phyloP scores from a whole-genome alignment of 345 rosid genomes.

The Trapa bicornis region DNA sequence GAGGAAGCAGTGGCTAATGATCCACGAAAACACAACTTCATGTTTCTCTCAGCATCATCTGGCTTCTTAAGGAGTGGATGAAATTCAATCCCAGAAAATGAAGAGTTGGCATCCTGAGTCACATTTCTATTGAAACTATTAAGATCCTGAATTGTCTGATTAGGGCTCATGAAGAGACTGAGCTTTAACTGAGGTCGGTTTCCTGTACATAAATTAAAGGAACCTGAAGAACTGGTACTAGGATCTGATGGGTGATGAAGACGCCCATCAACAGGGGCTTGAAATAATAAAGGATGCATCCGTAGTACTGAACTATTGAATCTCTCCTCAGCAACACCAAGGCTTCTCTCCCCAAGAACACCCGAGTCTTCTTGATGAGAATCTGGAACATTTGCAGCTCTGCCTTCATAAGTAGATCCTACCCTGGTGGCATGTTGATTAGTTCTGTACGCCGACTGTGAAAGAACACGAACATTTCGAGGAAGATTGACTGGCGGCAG shows the following conservation, averaged over 20 bases:
- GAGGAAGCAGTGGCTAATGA: conserved; percentile 15
- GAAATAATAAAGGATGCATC: conserved; percentile 89
- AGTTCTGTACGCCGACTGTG: conserved; percentile 48
- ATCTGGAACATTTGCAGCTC: conserved; percentile 19
- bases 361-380: conserved; percentile 27
- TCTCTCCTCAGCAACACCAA: conserved; percentile 28
- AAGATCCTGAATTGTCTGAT: conserved; percentile 25
- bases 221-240: conserved; percentile 26
- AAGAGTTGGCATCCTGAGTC: conserved; percentile 29
- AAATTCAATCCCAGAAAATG: conserved; percentile 46
- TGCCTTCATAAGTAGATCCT: not conserved
- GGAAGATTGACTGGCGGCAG: conserved; percentile 94
- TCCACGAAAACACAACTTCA: not conserved
- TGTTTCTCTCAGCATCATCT: conserved; percentile 27
- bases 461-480: conserved; percentile 67
- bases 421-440: conserved; percentile 12
- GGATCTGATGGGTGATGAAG: conserved; percentile 36
- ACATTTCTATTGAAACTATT: conserved; percentile 25
- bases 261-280: conserved; percentile 46
- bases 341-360: conserved; percentile 31
- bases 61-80: conserved; percentile 80
- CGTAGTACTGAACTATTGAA: conserved; percentile 42
- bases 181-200: conserved; percentile 69
- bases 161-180: conserved; percentile 59
- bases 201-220: conserved; percentile 68